Evolutionary conservation across 768 basidiomycete species (phyloP).

Genomic region (Agrocybe praecox): DNA sequence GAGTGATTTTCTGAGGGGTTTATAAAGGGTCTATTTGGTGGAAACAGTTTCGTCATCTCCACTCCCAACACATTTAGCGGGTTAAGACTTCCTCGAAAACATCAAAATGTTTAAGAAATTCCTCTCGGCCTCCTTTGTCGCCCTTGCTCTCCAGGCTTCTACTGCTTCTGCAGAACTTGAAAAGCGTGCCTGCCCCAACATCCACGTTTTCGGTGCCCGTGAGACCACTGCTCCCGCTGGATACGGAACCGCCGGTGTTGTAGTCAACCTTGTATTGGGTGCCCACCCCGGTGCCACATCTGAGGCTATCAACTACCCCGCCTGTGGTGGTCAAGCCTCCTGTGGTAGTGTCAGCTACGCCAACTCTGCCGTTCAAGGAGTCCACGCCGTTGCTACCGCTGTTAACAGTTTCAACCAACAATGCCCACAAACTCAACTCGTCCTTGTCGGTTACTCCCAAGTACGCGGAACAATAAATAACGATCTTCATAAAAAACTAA

Average conservation of each 20-base stretch:
- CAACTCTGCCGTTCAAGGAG: slow-evolving; percentile 29
- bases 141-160: slow-evolving; percentile 17
- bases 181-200: slow-evolving; percentile 26
- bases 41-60: neutral
- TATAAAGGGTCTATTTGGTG: neutral
- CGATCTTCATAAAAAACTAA: neutral
- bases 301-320: slow-evolving; percentile 37
- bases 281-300: slow-evolving; percentile 30
- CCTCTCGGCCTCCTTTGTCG: slow-evolving; percentile 11
- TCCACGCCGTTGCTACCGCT: slow-evolving; percentile 27
- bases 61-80: neutral
- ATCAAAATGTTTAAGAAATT: slow-evolving; percentile 14
- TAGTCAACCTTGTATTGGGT: slow-evolving; percentile 27
- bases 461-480: slow-evolving; percentile 8
- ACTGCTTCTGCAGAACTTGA: slow-evolving; percentile 12
- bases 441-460: slow-evolving; percentile 36
- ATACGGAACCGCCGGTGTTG: slow-evolving; percentile 30
- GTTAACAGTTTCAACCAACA: slow-evolving; percentile 34
- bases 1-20: neutral
- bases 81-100: neutral
- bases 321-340: slow-evolving; percentile 33
- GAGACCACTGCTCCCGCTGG: slow-evolving; percentile 33
- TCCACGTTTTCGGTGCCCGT: slow-evolving; percentile 36
- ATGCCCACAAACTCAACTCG: slow-evolving; percentile 31
- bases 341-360: slow-evolving; percentile 35